Evolutionary conservation across 192 early-diverging fungal species (phyloP).

Genomic region (Backusella westeae): DNA sequence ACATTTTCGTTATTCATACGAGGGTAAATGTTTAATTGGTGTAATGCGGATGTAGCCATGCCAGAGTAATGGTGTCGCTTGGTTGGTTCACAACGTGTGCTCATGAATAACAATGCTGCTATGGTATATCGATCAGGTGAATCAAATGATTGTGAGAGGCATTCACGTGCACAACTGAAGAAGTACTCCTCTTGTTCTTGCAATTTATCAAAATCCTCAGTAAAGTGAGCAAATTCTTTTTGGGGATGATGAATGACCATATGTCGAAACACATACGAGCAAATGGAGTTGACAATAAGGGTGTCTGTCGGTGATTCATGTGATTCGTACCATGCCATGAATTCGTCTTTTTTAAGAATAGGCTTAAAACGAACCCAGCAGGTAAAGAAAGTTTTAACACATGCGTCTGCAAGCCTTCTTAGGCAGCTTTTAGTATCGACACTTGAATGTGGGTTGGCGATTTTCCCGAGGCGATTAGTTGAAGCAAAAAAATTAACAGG

Average conservation of each 20-base stretch:
- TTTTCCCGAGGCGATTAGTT: conserved; percentile 6
- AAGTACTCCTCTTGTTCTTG: conserved; percentile 33
- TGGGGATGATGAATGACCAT: conserved; percentile 30
- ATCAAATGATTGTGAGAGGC: conserved; percentile 33
- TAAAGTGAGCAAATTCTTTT: conserved; percentile 17
- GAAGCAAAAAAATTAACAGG: conserved; percentile 30
- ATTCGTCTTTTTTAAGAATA: conserved; percentile 29
- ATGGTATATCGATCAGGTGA: conserved; percentile 32
- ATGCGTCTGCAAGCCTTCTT: conserved; percentile 26
- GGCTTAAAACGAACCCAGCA: conserved; percentile 35
- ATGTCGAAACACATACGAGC: conserved; percentile 22
- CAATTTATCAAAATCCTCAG: conserved; percentile 20
- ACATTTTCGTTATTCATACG: conserved; percentile 27
- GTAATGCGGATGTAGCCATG: conserved; percentile 30
- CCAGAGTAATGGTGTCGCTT: conserved; percentile 26
- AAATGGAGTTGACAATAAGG: conserved; percentile 36
- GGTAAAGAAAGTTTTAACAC: conserved; percentile 32
- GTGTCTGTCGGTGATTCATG: conserved; percentile 22
- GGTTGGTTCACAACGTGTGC: neutral
- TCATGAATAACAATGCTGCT: conserved; percentile 26
- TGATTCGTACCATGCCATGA: conserved; percentile 27
- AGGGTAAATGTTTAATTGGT: conserved; percentile 33
- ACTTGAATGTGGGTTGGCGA: conserved; percentile 9
- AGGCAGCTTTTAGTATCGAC: conserved; percentile 7
- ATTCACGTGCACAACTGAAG: conserved; percentile 33